Conservation (phyloP, 192 early-diverging fungal genomes). For the Coemansia sp. region DNA sequence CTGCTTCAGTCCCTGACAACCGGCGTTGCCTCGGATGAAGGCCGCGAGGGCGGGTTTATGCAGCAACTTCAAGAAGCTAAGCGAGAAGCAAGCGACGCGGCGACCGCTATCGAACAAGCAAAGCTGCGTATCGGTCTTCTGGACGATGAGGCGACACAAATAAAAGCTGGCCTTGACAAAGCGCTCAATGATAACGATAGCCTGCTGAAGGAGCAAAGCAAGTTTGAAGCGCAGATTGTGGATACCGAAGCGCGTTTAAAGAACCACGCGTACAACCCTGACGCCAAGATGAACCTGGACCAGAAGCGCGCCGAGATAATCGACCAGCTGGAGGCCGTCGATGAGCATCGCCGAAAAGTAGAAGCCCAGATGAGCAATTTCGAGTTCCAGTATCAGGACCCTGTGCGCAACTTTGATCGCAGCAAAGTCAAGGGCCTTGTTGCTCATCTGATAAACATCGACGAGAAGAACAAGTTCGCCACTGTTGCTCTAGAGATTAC, state of each 20-base stretch:
- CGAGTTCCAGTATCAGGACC: slow-evolving; percentile 83
- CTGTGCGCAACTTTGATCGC: slow-evolving; percentile 84
- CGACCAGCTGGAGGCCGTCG: slow-evolving; percentile 36
- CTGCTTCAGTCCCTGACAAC: slow-evolving; percentile 92
- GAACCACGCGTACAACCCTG: slow-evolving; percentile 29
- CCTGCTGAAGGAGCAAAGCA: slow-evolving; percentile 51
- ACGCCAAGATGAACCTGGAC: slow-evolving; percentile 39
- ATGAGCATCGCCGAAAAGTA: slow-evolving; percentile 42
- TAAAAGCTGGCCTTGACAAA: slow-evolving; percentile 62
- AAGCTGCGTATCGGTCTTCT: slow-evolving; percentile 77
- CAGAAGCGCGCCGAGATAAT: slow-evolving; percentile 33
- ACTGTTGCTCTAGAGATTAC: slow-evolving; percentile 88
- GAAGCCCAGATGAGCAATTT: slow-evolving; percentile 59
- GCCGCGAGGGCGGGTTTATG: slow-evolving; percentile 94
- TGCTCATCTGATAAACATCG: slow-evolving; percentile 82
- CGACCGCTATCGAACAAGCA: slow-evolving; percentile 73
- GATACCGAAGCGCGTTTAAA: slow-evolving; percentile 21
- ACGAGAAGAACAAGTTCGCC: slow-evolving; percentile 62
- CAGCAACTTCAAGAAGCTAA: slow-evolving; percentile 88
- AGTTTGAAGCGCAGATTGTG: slow-evolving; percentile 27
- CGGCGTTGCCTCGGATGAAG: slow-evolving; percentile 85
- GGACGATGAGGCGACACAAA: slow-evolving; percentile 69
- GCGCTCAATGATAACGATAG: slow-evolving; percentile 70
- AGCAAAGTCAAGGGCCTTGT: slow-evolving; percentile 90
- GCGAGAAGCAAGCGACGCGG: slow-evolving; percentile 60